phyloP scores from a whole-genome alignment of 768 basidiomycete species.

The Saitozyma podzolica region DNA sequence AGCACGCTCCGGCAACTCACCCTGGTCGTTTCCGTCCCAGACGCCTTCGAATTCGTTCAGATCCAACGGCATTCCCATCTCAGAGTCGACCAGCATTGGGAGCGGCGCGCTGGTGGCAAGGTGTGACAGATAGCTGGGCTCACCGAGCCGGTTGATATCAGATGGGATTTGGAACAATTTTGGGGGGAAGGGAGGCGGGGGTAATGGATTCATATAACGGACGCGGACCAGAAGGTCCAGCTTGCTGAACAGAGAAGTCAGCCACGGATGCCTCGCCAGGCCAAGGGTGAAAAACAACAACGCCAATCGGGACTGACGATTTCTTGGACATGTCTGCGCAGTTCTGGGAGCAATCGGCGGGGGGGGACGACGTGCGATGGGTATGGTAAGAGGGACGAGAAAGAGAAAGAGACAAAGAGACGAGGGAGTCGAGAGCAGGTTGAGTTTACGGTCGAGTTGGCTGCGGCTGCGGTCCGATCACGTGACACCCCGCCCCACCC shows the following conservation, averaged over 20 bases:
- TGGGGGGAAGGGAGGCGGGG: slow-evolving; percentile 94
- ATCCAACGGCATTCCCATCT: slow-evolving; percentile 94
- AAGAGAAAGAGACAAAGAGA: background rate
- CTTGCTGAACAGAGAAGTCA: slow-evolving; percentile 56
- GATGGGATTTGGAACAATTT: slow-evolving; percentile 92
- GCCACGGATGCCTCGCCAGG: slow-evolving; percentile 2
- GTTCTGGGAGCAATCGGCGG: background rate
- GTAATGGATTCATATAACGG: slow-evolving; percentile 90
- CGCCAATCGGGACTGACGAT: slow-evolving; percentile 16
- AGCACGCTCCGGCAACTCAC: slow-evolving; percentile 12
- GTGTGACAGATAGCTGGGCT: slow-evolving; percentile 77
- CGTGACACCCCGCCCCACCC: background rate
- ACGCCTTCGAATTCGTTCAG: slow-evolving; percentile 76
- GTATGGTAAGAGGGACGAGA: too few species aligned
- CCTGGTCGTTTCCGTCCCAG: slow-evolving; percentile 76
- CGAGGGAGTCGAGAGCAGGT: too few species aligned
- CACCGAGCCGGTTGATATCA: slow-evolving; percentile 79
- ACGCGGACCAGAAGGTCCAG: slow-evolving; percentile 89
- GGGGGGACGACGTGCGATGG: background rate
- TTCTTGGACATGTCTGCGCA: slow-evolving; percentile 32
- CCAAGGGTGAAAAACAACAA: background rate
- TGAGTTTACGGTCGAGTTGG: background rate
- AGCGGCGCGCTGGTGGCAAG: slow-evolving; percentile 77
- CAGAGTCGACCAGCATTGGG: slow-evolving; percentile 95
- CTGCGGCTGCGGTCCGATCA: background rate